Conservation (phyloP, 306 rosid genomes). For the Quercus glauca region DNA sequence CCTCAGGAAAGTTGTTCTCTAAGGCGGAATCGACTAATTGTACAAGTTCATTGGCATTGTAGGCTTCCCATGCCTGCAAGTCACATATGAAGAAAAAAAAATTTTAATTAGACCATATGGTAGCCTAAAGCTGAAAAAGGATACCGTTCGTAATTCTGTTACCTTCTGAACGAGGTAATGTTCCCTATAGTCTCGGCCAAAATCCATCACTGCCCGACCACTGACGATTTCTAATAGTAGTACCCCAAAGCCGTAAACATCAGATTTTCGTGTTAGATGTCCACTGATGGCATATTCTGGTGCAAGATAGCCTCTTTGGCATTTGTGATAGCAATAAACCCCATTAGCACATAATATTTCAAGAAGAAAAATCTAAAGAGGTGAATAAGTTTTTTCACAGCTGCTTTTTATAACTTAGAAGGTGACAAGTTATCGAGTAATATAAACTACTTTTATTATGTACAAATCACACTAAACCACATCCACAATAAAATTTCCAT, state of each 20-base stretch:
- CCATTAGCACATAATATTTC: conserved; percentile 30
- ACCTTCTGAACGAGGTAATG: conserved; percentile 90
- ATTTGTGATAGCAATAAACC: conserved; percentile 8
- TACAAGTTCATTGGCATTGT: conserved; percentile 32
- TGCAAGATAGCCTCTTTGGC: conserved; percentile 83
- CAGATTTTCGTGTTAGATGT: conserved; percentile 79
- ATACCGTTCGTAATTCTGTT: not conserved
- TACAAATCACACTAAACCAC: no score
- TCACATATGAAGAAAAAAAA: not conserved
- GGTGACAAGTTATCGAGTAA: no score
- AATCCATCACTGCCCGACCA: conserved; percentile 58
- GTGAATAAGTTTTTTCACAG: not conserved
- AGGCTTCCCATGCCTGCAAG: conserved; percentile 78
- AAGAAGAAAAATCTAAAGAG: conserved; percentile 1
- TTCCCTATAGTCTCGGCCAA: conserved; percentile 51
- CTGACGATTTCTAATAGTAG: conserved; percentile 69
- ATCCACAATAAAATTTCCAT: no score
- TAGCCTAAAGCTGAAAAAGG: not conserved
- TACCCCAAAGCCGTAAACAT: conserved; percentile 87
- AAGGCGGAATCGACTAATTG: conserved; percentile 62
- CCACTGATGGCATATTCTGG: conserved; percentile 93
- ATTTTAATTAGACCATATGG: no score
- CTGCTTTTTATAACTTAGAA: no score
- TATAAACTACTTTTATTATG: no score
- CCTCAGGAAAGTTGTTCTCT: conserved; percentile 25